Conservation (phyloP, 352 stramenopile genomes). For the Phytophthora sp. region DNA sequence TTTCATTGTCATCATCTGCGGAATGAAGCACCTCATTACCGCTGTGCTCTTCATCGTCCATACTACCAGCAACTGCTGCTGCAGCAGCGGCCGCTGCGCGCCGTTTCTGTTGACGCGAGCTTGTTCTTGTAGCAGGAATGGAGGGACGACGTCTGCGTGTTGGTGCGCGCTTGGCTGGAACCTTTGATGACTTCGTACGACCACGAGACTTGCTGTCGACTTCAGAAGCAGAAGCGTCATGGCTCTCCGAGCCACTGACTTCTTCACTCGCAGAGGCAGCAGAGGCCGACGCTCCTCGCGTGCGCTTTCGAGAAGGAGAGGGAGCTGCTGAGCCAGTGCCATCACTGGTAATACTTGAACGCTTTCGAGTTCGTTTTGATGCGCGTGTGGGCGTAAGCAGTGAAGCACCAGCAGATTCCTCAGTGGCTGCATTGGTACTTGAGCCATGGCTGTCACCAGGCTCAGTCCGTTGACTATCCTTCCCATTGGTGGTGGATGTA, state of each 20-base stretch:
- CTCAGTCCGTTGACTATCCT: neutral
- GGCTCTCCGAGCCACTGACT: conserved; percentile 64
- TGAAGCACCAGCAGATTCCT: conserved; percentile 6
- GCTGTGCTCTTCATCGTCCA: conserved; percentile 45
- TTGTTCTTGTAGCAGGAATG: conserved; percentile 61
- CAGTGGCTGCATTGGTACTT: conserved; percentile 8
- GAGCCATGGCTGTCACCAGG: conserved; percentile 18
- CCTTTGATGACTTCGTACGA: conserved; percentile 28
- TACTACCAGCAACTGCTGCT: conserved; percentile 34
- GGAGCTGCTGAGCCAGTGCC: conserved; percentile 33
- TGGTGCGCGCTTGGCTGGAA: conserved; percentile 40
- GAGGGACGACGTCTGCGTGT: conserved; percentile 52
- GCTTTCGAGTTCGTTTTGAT: conserved; percentile 59
- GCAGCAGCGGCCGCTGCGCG: conserved; percentile 48
- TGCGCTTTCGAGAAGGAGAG: conserved; percentile 47
- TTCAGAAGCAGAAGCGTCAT: conserved; percentile 63
- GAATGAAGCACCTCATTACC: conserved; percentile 27
- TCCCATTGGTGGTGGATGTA: conserved; percentile 1
- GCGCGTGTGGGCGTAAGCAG: conserved; percentile 53
- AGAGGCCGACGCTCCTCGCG: conserved; percentile 34
- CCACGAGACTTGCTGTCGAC: conserved; percentile 42
- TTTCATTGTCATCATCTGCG: conserved; percentile 29
- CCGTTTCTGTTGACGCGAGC: conserved; percentile 72
- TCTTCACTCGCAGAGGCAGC: conserved; percentile 52
- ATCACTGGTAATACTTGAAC: conserved; percentile 53